Percentiles rank a stretch among this genome's conserved stretches.
These are phyloP conservation scores for Komagataella populi DNA, from an alignment of 805 yeast genomes.

Conservation along the genomic window DNA sequence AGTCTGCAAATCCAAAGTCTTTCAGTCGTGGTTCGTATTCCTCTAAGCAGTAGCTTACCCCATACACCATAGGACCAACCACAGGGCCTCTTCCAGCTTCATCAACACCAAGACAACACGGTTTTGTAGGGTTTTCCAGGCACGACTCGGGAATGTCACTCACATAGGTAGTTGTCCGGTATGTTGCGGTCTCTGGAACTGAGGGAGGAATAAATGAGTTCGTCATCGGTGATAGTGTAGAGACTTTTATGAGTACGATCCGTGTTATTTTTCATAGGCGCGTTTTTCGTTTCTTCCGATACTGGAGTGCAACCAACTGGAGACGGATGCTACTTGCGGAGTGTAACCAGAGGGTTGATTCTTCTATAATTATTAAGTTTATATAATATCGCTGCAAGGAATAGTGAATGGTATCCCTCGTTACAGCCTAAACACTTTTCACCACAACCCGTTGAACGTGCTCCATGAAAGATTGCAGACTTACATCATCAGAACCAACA, in stretches of 20 bases:
- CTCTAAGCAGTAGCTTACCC: conserved; percentile 63
- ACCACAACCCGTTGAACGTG: conserved; percentile 27
- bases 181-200: conserved; percentile 15
- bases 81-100: conserved; percentile 99
- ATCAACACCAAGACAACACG: conserved; percentile 75
- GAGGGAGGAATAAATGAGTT: conserved; percentile 20
- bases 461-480: conserved; percentile 42
- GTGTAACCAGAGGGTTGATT: too few relatives aligned
- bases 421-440: conserved; percentile 5
- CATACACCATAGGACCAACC: conserved; percentile 95
- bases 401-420: background rate
- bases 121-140: conserved; percentile 16
- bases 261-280: background rate
- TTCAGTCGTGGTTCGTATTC: conserved; percentile 34
- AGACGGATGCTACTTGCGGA: too few relatives aligned
- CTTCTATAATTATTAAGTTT: background rate
- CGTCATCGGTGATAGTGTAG: conserved; percentile 2
- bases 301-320: too few relatives aligned
- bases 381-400: background rate
- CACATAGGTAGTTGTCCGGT: conserved; percentile 31
- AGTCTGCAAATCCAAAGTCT: conserved; percentile 77
- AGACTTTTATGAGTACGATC: background rate
- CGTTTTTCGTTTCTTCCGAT: background rate
- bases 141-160: conserved; percentile 34
- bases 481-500: conserved; percentile 46